Evolutionary conservation across 345 rosid species (phyloP).

Genomic region (Eucalyptus pauciflora): DNA sequence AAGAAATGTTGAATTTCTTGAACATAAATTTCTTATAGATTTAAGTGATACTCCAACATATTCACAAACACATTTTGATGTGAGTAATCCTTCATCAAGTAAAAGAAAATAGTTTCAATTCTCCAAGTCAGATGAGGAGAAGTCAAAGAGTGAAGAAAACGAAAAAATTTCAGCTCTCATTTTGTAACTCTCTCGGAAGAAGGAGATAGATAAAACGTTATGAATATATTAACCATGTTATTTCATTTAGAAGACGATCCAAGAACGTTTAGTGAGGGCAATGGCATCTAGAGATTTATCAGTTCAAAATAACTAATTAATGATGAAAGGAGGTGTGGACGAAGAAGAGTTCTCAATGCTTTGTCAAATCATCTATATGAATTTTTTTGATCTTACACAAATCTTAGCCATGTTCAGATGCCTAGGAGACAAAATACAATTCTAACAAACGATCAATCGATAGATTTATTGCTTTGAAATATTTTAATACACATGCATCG

Average conservation of each 20-base stretch:
- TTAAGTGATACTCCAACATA: neutral
- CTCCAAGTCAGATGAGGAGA: neutral
- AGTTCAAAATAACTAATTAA: neutral
- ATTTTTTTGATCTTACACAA: neutral
- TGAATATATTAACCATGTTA: neutral
- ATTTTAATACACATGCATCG: neutral
- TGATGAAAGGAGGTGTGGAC: neutral
- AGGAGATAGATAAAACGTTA: neutral
- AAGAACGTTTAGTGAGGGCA: neutral
- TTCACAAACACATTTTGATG: neutral
- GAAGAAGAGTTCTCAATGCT: neutral
- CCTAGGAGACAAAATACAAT: neutral
- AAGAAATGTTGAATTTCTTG: neutral
- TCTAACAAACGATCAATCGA: rapidly evolving
- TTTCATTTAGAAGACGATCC: neutral
- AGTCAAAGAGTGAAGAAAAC: neutral
- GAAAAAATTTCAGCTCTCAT: neutral
- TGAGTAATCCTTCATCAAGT: neutral
- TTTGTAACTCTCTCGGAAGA: neutral
- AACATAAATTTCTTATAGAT: neutral
- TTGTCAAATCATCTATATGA: neutral
- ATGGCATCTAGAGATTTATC: too few relatives aligned
- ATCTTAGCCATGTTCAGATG: neutral
- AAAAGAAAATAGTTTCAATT: neutral
- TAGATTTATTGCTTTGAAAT: neutral